Evolutionary conservation across 2,329 filamentous ascomycete genomes (phyloP).

Genomic region (Fusarium newnesense): DNA sequence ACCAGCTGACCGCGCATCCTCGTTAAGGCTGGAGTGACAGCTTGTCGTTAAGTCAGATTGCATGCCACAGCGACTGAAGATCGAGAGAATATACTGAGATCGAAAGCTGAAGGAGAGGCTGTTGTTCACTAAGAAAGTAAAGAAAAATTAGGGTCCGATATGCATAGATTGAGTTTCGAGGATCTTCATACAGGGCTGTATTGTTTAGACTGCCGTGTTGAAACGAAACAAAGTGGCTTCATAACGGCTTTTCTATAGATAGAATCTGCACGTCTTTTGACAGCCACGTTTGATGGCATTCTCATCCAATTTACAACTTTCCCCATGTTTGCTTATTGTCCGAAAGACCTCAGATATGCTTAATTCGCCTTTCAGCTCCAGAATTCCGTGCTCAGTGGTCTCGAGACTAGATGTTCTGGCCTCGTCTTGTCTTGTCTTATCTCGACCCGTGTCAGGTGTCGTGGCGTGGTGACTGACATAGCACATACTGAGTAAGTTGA

Average conservation of each 20-base stretch:
- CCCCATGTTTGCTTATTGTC: not conserved
- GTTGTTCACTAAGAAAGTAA: not conserved
- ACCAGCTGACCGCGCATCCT: not conserved
- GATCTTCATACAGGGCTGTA: not conserved
- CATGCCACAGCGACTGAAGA: not conserved
- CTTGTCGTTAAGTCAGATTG: not conserved
- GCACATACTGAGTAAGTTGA: not conserved
- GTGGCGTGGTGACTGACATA: not conserved
- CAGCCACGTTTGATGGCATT: not conserved
- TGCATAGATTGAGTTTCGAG: not conserved
- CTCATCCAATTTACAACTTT: not conserved
- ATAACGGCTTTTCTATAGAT: not conserved
- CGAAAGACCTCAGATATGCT: not conserved
- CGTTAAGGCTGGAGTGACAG: not conserved
- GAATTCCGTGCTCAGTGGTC: not conserved
- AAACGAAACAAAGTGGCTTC: constrained; percentile 1
- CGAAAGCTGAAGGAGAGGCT: not conserved
- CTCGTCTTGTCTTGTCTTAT: not conserved
- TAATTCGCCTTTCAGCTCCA: not conserved
- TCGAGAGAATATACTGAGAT: not conserved
- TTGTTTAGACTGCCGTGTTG: not conserved
- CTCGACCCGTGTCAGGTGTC: not conserved
- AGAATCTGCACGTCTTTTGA: not conserved
- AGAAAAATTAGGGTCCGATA: not conserved
- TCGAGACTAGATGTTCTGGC: not conserved